Percentiles rank a stretch among this genome's conserved stretches.
These are phyloP conservation scores for Gastrolobium villosum DNA, from an alignment of 306 rosid genomes.

Conservation along the genomic window DNA sequence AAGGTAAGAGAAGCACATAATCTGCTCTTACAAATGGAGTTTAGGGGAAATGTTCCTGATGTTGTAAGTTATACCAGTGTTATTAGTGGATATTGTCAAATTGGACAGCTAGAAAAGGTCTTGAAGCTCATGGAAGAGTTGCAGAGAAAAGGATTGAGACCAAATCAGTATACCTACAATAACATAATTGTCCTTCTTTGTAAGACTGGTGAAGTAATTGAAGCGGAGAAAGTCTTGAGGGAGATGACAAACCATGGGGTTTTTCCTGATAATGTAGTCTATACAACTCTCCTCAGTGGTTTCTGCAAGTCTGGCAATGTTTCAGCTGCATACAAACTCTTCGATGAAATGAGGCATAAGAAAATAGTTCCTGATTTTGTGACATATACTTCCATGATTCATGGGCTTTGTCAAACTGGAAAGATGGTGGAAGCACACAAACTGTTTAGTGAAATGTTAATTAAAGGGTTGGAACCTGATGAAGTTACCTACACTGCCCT, in stretches of 20 bases:
- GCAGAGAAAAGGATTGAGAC: constrained; percentile 68
- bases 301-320: constrained; percentile 72
- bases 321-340: constrained; percentile 62
- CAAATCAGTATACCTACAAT: constrained; percentile 71
- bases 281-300: constrained; percentile 81
- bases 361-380: constrained; percentile 74
- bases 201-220: constrained; percentile 63
- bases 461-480: constrained; percentile 74
- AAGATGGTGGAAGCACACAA: constrained; percentile 73
- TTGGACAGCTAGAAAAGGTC: constrained; percentile 66
- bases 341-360: constrained; percentile 70
- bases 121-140: constrained; percentile 79
- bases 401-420: constrained; percentile 74
- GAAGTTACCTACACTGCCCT: constrained; percentile 82
- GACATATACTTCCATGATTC: constrained; percentile 73
- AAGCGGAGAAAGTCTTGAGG: constrained; percentile 69
- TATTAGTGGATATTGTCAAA: constrained; percentile 70
- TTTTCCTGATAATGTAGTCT: constrained; percentile 77
- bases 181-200: constrained; percentile 71
- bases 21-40: constrained; percentile 80
- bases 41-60: constrained; percentile 71
- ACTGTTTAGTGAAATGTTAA: constrained; percentile 68
- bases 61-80: constrained; percentile 85
- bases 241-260: constrained; percentile 65
- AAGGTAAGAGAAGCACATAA: constrained; percentile 77